Evolutionary conservation across 495 filamentous ascomycete species (phyloP), one percentile per base, ranked within the genome.

Genomic region (Alectoria sarmentosa): DNA sequence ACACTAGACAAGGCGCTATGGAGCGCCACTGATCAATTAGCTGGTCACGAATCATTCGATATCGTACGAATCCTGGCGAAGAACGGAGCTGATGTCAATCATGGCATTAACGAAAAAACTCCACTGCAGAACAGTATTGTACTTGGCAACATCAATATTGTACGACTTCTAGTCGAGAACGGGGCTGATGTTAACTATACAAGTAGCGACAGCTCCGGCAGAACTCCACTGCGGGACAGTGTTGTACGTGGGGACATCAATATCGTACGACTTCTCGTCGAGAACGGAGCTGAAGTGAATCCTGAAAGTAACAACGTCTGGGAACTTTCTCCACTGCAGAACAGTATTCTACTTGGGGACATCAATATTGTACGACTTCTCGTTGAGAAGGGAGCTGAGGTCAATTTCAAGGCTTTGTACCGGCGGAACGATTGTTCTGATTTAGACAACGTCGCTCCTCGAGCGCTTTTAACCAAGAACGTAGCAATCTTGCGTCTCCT

Each of bases 101-200:
- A 34, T 1, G 28, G 2, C 6, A 39, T 28, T 3, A 41, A 8
- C n/a, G 23, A 10, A 39, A 8, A 2, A 4, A 30, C 21, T 4
- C 3, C 19, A 17, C 57, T 36, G 6, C n/a, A 38, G 19, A 39
- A 28, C 1, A 26, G n/a, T 1, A 23, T 26, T n/a, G 5, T 3
- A 5, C 28, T 3, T 0, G 4, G 4, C 0, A 32, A 26, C 1
- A 1, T 17, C 8, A 5, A 15, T 8, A 19, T 34, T 9, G 36
- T 21, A 28, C 30, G 21, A 8, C 49, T 26, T 17, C 44, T 65
- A 21, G 54, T 70, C 14, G 63, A 63, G 2, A 58, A 57, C 7
- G 66, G 59, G 1, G 69, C 69, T 41, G 55, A 70, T 48, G 37
- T 73, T 66, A 80, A 83, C 30, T 26, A 28, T 14, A n/a, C 30